Evolutionary conservation across 192 early-diverging fungal genomes (phyloP), one percentile per base, ranked within the genome.

Genomic region (Backusella tarrabulga): DNA sequence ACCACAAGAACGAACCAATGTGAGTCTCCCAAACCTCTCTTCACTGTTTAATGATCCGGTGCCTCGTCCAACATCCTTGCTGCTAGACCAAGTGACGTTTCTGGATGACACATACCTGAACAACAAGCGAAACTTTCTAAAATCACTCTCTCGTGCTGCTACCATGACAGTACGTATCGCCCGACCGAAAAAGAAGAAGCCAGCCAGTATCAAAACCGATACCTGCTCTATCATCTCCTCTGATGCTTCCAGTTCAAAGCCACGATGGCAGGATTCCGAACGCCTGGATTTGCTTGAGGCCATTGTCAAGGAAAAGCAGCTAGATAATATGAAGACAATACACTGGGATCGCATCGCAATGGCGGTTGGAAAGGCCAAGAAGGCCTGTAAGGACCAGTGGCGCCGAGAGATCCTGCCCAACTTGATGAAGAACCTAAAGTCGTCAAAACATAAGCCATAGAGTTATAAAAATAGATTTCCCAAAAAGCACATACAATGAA

Each of bases 361-460:
- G 19, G 54, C 52, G 5, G 80, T 81, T 19, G 80, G 80, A 1
- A 69, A 73, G 4, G 80, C 80, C 12, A 81, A 77, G 67, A 77
- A 77, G 68, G 80, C 80, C 19, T 81, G 80, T n/a, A 81, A 81
- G 38, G 80, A 81, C 34, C 80, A 81, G 41, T 81, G 80, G 80
- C 67, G 76, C 17, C 72, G 80, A 4, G 76, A 81, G 32, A 56
- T 81, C 11, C 50, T 81, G 21, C 80, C 80, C 26, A 41, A 76
- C 17, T 12, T 80, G 17, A 68, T 81, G 63, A 67, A 75, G 3
- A 52, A 66, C 8, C 26, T 78, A 15, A 79, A 75, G 8, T 11
- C 72, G 4, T 21, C 44, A 15, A 73, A 63, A 11, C 11, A 40
- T 40, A 40, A 40, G 3, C 9, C 9, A 40, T 32, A 32, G 32